Evolutionary conservation across 768 basidiomycete genomes (phyloP).

Genomic region (Lactarius sp.): DNA sequence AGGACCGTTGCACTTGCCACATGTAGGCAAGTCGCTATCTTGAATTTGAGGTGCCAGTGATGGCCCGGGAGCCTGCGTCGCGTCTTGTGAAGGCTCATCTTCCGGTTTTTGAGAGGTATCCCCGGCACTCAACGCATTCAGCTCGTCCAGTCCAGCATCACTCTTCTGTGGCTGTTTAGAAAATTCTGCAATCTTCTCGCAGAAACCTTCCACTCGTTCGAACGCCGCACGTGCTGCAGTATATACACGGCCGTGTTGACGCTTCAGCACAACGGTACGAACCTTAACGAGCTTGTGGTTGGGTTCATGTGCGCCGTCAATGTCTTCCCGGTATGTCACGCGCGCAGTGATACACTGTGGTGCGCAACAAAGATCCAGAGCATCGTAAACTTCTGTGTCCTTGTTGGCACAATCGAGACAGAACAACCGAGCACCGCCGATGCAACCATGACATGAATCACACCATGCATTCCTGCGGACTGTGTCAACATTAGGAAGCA

Average conservation of each 20-base stretch:
- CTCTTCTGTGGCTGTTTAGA: no score
- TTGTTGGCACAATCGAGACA: slow-evolving; percentile 32
- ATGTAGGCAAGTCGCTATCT: slow-evolving; percentile 25
- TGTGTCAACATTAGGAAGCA: neutral
- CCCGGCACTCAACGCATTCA: neutral
- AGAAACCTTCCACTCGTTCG: neutral
- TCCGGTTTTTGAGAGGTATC: neutral
- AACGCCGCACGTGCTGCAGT: neutral
- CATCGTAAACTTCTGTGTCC: slow-evolving; percentile 12
- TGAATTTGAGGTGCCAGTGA: neutral
- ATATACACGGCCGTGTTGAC: slow-evolving; percentile 6
- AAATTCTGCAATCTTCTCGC: neutral
- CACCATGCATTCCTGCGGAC: slow-evolving; percentile 24
- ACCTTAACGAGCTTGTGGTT: neutral
- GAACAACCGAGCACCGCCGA: slow-evolving; percentile 31
- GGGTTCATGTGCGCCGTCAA: slow-evolving; percentile 14
- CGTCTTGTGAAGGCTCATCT: neutral
- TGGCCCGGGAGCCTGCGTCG: neutral
- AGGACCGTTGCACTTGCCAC: slow-evolving; percentile 27
- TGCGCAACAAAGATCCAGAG: slow-evolving; percentile 32
- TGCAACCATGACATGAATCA: slow-evolving; percentile 29
- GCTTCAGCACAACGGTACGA: neutral
- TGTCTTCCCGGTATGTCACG: slow-evolving; percentile 21
- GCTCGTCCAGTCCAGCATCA: neutral
- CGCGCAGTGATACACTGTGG: slow-evolving; percentile 27